Percentiles rank a stretch among this genome's conserved stretches.
These are phyloP conservation scores for Arthrobotrys pseudoclavata DNA, from an alignment of 2,329 filamentous ascomycete genomes.

Conservation along the genomic window DNA sequence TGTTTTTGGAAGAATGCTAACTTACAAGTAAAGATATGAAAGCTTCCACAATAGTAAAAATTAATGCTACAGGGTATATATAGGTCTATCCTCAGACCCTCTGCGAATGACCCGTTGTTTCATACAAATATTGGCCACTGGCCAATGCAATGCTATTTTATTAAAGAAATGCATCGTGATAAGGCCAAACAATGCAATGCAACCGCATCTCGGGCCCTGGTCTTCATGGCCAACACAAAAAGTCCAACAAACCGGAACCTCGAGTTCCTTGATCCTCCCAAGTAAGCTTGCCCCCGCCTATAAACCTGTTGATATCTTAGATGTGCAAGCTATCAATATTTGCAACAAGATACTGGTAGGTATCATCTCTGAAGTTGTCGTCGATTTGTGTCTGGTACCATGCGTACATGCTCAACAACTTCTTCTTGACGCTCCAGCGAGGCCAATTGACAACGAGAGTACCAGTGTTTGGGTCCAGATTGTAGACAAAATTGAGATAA, in stretches of 20 bases:
- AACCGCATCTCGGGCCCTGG: background rate
- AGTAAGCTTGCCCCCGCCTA: background rate
- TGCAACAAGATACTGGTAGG: conserved; percentile 67
- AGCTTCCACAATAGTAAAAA: background rate
- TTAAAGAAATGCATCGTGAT: background rate
- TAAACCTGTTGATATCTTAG: conserved; percentile 21
- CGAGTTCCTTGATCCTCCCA: background rate
- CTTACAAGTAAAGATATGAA: background rate
- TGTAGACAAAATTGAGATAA: conserved; percentile 80
- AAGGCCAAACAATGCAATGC: background rate
- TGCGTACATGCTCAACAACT: conserved; percentile 70
- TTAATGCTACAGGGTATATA: conserved; percentile 15
- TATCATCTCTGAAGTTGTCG: conserved; percentile 70
- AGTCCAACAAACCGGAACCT: background rate
- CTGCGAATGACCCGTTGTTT: background rate
- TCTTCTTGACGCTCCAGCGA: conserved; percentile 69
- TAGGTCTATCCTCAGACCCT: background rate
- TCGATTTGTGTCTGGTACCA: conserved; percentile 66
- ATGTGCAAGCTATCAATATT: conserved; percentile 62
- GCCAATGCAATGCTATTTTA: conserved; percentile 2
- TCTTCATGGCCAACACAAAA: background rate
- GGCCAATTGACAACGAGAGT: conserved; percentile 70
- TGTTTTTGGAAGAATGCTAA: background rate
- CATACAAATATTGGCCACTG: background rate
- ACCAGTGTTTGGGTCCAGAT: conserved; percentile 77